Evolutionary conservation across 208 protist genomes (phyloP).

Genomic region (Vickermania ingenoplastis): DNA sequence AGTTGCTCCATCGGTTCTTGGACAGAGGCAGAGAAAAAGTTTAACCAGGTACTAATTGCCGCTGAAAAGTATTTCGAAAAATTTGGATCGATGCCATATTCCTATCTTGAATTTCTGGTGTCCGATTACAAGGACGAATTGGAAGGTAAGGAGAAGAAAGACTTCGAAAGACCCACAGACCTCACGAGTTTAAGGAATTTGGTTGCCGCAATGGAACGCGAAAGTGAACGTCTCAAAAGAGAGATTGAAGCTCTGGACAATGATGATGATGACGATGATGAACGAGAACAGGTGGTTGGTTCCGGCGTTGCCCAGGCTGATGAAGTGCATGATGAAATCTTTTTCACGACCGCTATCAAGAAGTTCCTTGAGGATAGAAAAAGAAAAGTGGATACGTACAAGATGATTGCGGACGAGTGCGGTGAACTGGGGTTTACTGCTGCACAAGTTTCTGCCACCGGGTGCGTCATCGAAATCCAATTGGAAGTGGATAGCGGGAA

Average conservation of each 20-base stretch:
- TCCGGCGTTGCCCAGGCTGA: slow-evolving; percentile 12
- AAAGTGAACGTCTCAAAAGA: slow-evolving; percentile 27
- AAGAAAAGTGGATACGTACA: slow-evolving; percentile 27
- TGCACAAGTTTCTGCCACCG: slow-evolving; percentile 44
- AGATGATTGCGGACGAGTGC: slow-evolving; percentile 35
- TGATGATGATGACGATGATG: slow-evolving; percentile 22
- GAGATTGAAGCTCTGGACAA: slow-evolving; percentile 16
- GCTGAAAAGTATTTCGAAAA: slow-evolving; percentile 34
- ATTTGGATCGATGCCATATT: slow-evolving; percentile 28
- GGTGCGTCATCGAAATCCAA: slow-evolving; percentile 25
- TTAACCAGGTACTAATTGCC: slow-evolving; percentile 15
- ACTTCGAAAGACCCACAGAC: slow-evolving; percentile 34
- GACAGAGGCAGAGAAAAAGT: slow-evolving; percentile 20
- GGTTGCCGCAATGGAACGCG: slow-evolving; percentile 15
- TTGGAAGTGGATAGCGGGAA: slow-evolving; percentile 42
- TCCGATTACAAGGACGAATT: slow-evolving; percentile 39
- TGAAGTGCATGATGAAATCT: slow-evolving; percentile 9
- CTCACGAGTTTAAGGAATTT: slow-evolving; percentile 48
- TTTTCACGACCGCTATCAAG: slow-evolving; percentile 9
- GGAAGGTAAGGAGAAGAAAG: slow-evolving; percentile 24
- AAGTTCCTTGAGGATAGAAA: slow-evolving; percentile 12
- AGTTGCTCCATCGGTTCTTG: slow-evolving; percentile 15
- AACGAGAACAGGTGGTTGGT: slow-evolving; percentile 14
- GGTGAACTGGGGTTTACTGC: slow-evolving; percentile 24
- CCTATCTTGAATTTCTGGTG: slow-evolving; percentile 40